Evolutionary conservation across 78 protist species (phyloP).

Genomic region (Guillardia theta): DNA sequence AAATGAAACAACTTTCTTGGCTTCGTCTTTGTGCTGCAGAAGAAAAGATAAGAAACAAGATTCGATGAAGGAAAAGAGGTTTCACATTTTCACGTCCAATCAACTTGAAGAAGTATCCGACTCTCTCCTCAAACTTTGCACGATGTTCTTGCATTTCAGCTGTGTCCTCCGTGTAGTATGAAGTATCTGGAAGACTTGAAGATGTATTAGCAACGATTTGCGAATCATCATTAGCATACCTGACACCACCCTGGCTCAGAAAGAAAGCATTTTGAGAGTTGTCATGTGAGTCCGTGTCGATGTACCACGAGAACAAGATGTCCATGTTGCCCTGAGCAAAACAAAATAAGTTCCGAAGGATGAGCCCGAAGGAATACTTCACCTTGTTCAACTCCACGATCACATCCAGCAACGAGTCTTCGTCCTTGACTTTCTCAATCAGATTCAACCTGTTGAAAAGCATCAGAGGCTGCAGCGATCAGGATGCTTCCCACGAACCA

Average conservation of each 20-base stretch:
- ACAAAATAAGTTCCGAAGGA: too few species aligned
- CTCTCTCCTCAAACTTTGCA: neutral
- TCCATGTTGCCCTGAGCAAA: neutral
- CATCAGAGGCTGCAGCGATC: too few species aligned
- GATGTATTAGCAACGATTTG: too few species aligned
- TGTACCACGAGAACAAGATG: constrained; percentile 1
- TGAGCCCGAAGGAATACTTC: too few species aligned
- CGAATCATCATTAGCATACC: too few species aligned
- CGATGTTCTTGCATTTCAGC: neutral
- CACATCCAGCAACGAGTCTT: neutral
- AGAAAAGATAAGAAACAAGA: too few species aligned
- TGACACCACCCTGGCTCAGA: neutral
- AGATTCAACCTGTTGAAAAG: too few species aligned
- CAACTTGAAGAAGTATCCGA: neutral
- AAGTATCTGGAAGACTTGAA: neutral
- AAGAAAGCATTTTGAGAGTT: constrained; percentile 15
- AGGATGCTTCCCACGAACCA: too few species aligned
- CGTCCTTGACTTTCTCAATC: neutral
- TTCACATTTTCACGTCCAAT: neutral
- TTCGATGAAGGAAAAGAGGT: too few species aligned
- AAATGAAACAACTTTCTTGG: neutral
- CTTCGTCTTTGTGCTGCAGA: neutral
- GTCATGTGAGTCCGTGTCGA: constrained; percentile 13
- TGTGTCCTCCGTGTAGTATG: neutral
- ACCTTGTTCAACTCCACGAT: neutral